Evolutionary conservation across 306 rosid genomes (phyloP).

Genomic region (Neltuma alba): DNA sequence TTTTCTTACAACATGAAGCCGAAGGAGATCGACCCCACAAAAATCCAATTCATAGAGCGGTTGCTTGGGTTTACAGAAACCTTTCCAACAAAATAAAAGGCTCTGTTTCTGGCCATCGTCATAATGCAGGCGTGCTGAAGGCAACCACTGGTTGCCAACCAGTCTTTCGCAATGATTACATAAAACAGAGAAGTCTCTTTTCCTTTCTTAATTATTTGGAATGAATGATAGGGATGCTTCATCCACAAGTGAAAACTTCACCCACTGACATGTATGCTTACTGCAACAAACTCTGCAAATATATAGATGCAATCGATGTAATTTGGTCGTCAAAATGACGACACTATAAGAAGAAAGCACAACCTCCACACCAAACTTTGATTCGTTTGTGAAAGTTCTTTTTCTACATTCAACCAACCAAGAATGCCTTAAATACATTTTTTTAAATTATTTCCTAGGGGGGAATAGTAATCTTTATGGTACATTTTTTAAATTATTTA

Average conservation of each 20-base stretch:
- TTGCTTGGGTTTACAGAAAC: not conserved
- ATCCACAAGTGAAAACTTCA: constrained; percentile 12
- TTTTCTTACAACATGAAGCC: not conserved
- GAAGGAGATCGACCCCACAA: not conserved
- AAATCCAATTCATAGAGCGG: not conserved
- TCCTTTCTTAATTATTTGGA: not conserved
- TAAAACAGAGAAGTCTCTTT: not conserved
- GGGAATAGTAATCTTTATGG: not conserved
- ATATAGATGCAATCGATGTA: no score
- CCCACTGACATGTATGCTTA: not conserved
- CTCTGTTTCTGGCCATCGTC: not conserved
- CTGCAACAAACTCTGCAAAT: not conserved
- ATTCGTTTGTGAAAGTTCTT: not conserved
- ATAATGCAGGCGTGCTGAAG: not conserved
- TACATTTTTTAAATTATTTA: not conserved
- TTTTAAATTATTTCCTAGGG: not conserved
- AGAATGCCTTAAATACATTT: not conserved
- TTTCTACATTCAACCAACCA: not conserved
- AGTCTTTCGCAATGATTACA: not conserved
- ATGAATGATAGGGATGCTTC: not conserved
- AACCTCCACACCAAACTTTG: not conserved
- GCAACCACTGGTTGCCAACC: no score
- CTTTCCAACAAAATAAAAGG: not conserved
- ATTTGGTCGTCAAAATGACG: not conserved
- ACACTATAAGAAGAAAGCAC: not conserved